Base-by-base conservation (phyloP, 768 basidiomycete genomes). In the Termitomyces titanicus region DNA sequence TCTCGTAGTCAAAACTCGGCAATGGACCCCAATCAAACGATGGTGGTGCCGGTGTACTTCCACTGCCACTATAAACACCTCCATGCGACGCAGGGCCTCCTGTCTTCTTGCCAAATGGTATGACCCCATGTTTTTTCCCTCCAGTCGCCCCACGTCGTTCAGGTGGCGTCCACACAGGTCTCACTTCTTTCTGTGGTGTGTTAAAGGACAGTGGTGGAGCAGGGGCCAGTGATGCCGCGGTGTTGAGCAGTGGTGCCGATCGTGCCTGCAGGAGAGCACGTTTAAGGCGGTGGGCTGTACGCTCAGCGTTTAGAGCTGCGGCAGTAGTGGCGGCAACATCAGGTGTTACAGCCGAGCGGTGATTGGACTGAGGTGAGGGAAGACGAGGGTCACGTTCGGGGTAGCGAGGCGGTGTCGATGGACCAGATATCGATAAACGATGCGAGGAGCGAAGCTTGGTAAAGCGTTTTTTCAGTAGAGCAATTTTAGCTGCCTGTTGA, bases 271-370 rank as follows among this genome's bases (percentile, higher is more conserved):
- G 69, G 9, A 94, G 74, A 0, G 85, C 85, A 5, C 75, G 75
- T 70, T 92, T 93, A 53, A 94, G 75, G 56, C 75, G 79, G 47
- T 82, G 79, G 1, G 87, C 87, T 6, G 87, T 81, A 29, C 88
- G 77, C 68, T 94, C 92, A 0, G 89, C 86, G 56, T 90, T 89
- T 45, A 94, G 74, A 22, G 92, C 90, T 2, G 89, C 89, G 0
- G 90, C 89, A 0, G 91, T 90, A 5, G 84, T 85, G 8, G 78
- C 75, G 0, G 89, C 90, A 37, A 90, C 82, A 60, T 85, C 77
- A 0, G 86, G 84, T 0, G 83, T 85, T 2, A 85, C 72, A 66
- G 7, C 74, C 73, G 50, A 38, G 13, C 58, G 54, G 24, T 72
- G 75, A 29, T 65, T 64, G 29, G 69, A 57, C n/a, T 70, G 72